Evolutionary conservation across 1,139 yeast genomes (phyloP), one percentile per base, ranked within the genome.

Genomic region (Saccharomycopsis hybrid): DNA sequence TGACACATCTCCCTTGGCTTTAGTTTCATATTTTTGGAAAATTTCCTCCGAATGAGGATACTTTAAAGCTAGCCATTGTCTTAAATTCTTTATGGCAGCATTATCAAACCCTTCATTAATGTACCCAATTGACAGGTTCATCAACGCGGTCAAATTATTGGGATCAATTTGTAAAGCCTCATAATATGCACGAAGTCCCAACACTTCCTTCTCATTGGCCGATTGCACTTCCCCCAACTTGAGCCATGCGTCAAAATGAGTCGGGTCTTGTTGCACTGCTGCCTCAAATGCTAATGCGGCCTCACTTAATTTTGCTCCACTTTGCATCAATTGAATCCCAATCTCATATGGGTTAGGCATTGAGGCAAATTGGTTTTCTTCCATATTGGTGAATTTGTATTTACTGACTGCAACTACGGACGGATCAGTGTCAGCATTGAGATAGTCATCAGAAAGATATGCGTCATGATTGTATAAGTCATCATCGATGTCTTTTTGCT

Each of bases 231-330:
- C 85, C 3, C 98, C 98, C 46, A 92, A 71, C 59, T 85, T 82
- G 52, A 86, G 73, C 98, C 98, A 92, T 0, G 97, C 97, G 64
- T 87, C 86, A 2, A 84, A 78, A 61, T 90, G 96, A 41, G 72
- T 70, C 18, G 88, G 80, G 59, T 88, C 73, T 59, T 81, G 80
- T 65, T 86, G 88, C 36, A 90, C 88, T 0, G 97, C 97, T 3
- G 97, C 97, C 67, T 92, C 98, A 65, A 92, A 92, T 3, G 97
- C 96, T 58, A 92, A 71, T 0, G 96, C 97, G 2, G 97, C 97
- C 62, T 90, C 96, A 43, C 94, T 82, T 54, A 92, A 72, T 63
- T 88, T 89, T n/a, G 97, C 97, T 7, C 98, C 98, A 59, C 82
- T 84, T 63, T 88, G 97, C 96, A 90, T 87, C 58, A 92, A 72